Evolutionary conservation across 805 yeast species (phyloP), one percentile per base, ranked within the genome.

Genomic region (Kodamaea restingae): DNA sequence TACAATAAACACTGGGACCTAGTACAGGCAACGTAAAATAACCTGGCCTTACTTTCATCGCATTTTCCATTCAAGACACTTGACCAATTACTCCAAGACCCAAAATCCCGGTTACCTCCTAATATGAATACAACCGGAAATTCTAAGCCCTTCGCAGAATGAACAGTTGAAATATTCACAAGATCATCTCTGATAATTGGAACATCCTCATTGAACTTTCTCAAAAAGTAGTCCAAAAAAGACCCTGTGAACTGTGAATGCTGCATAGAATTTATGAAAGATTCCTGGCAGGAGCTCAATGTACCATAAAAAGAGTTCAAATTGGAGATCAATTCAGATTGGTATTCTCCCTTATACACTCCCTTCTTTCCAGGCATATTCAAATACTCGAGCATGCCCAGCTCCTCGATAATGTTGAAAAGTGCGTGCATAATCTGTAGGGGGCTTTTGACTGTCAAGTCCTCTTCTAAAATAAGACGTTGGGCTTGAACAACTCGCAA

Each of bases 111-210:
- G 14, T 31, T 27, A n/a, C 41, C 15, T 30, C 55, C 50, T 37
- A 42, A 39, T 36, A 81, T 48, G 55, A 83, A 82, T 1, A 81
- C 87, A 9, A 81, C 65, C 0, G 88, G 88, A 48, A 78, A 82
- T 45, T 84, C 88, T 4, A 82, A 55, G 0, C 93, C 91, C 48
- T 84, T 84, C 1, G 90, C 78, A 0, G 85, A 69, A 55, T 84
- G 91, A 2, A 84, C 74, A 0, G 91, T 84, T 0, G 88, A 78
- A 1, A 83, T 47, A 36, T 76, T 78, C 5, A 83, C 67, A 54
- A 28, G 56, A 43, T 43, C 61, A 44, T 38, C 52, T 32, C 46
- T 55, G 32, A 34, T 48, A 15, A 40, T 48, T 24, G 49, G 70
- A 45, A 37, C 55, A 27, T 61, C 71, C 18, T 63, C 69, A 38